phyloP scores from a whole-genome alignment of 306 rosid genomes.

The Inga oerstediana region DNA sequence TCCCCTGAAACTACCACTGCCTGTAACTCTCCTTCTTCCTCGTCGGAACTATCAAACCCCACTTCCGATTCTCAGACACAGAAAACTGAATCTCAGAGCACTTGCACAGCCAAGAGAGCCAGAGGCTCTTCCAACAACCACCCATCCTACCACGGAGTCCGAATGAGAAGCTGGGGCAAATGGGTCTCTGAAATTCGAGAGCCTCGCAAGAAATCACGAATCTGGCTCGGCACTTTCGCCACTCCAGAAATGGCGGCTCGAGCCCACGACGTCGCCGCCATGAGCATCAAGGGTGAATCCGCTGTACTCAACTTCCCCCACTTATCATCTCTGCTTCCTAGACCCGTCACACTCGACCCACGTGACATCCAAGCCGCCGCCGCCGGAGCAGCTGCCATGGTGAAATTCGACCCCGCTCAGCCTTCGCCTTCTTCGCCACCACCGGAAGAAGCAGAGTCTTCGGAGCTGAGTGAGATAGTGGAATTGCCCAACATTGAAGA shows the following conservation, averaged over 20 bases:
- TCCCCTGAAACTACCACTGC: conserved; percentile 33
- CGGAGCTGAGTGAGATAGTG: conserved; percentile 51
- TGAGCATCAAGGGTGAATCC: conserved; percentile 69
- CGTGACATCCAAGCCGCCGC: conserved; percentile 53
- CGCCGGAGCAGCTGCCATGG: conserved; percentile 50
- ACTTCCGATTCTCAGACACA: neutral
- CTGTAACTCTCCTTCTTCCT: conserved; percentile 23
- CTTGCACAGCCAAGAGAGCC: conserved; percentile 29
- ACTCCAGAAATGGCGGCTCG: conserved; percentile 88
- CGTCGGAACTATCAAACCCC: conserved; percentile 1
- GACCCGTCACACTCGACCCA: conserved; percentile 53
- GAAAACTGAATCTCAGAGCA: conserved; percentile 30
- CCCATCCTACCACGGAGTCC: conserved; percentile 71
- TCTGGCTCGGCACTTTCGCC: conserved; percentile 84
- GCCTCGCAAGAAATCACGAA: conserved; percentile 85
- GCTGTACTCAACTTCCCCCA: conserved; percentile 76
- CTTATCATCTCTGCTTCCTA: conserved; percentile 55
- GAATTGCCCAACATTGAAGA: conserved; percentile 56
- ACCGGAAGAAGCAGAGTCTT: conserved; percentile 25
- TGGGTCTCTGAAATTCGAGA: conserved; percentile 94
- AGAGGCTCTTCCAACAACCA: conserved; percentile 42
- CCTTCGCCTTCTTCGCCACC: neutral
- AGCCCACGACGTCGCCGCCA: conserved; percentile 85
- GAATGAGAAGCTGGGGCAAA: conserved; percentile 87
- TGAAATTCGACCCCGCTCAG: conserved; percentile 32